These are phyloP conservation scores for Ceratorhiza oryzae-sativae DNA, from an alignment of 1,284 basidiomycete species.

Conservation along the genomic window DNA sequence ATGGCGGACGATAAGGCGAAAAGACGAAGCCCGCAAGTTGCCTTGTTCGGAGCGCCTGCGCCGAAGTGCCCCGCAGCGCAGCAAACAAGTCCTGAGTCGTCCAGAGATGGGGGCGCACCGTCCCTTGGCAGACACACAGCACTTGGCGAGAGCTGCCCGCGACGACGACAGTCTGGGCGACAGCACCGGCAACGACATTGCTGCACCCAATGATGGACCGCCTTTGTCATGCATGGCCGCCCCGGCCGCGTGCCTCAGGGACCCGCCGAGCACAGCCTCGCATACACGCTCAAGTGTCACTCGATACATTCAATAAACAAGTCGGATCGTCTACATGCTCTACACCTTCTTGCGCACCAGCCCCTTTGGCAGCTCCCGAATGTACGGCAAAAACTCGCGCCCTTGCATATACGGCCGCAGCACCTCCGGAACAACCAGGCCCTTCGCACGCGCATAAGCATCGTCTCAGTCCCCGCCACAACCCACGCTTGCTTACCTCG, in stretches of 20 bases:
- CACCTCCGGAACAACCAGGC: constrained; percentile 86
- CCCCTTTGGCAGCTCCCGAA: constrained; percentile 81
- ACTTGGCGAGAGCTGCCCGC: not conserved
- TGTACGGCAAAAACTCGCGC: constrained; percentile 89
- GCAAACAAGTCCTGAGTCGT: not conserved
- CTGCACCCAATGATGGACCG: not conserved
- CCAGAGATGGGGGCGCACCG: no score
- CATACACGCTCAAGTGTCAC: not conserved
- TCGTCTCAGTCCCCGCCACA: not conserved
- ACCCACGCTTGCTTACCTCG: constrained; percentile 64
- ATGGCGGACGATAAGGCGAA: not conserved
- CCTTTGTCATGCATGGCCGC: constrained; percentile 16
- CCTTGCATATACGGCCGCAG: constrained; percentile 96
- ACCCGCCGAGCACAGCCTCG: not conserved
- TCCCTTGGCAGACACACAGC: constrained; percentile 13
- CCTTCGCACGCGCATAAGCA: constrained; percentile 58
- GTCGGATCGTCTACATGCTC: not conserved
- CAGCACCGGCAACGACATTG: constrained; percentile 5
- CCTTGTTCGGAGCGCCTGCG: not conserved
- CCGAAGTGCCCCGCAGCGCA: constrained; percentile 14
- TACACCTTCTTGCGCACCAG: constrained; percentile 71
- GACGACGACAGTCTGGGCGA: not conserved
- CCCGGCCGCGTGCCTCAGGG: constrained; percentile 33
- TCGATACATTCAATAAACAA: not conserved
- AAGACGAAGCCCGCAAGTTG: not conserved